Evolutionary conservation across 2,329 filamentous ascomycete species (phyloP), one percentile per base, ranked within the genome.

Genomic region (Colletotrichum horii): DNA sequence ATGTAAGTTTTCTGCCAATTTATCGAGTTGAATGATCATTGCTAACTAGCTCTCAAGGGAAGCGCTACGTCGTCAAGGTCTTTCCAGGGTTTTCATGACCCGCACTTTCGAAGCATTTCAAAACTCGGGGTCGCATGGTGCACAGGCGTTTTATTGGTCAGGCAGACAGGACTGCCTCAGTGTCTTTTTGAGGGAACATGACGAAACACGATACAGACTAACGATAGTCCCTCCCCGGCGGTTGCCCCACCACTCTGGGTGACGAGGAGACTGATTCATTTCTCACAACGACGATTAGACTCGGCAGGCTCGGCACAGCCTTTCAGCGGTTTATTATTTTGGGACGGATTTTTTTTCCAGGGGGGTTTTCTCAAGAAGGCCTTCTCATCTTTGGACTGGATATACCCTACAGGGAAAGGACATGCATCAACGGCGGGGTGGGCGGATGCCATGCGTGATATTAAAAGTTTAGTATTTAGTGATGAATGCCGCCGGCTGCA

Each of bases 41-140:
- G 34, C 55, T 48, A 32, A 52, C 48, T 4, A 22, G 5, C 6
- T 32, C 7, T 32, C 4, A 70, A 88, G 87, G 87, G 87, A 84
- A 85, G 68, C 85, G 84, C 72, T 83, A 82, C 68, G 80, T 87
- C 70, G 82, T 84, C 43, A 87, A 86, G 58, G 81, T 88, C 67
- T 88, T 88, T 69, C 87, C 87, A 7, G 84, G 84, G 26, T 83
- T 85, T 38, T 70, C 75, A 30, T 80, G 60, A 77, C 22, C 64
- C 24, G 56, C 61, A 52, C 14, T 34, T 55, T 32, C 60, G 43
- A 56, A 65, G 61, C 66, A 75, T 56, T 75, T 34, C 22, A 26
- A 19, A 58, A 52, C 43, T 74, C 48, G 70, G 43, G 22, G 60
- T 76, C 43, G 38, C 62, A 76, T 67, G 71, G 65, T 71, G 74